phyloP scores from a whole-genome alignment of 768 basidiomycete genomes.

The Grammothele lineata region DNA sequence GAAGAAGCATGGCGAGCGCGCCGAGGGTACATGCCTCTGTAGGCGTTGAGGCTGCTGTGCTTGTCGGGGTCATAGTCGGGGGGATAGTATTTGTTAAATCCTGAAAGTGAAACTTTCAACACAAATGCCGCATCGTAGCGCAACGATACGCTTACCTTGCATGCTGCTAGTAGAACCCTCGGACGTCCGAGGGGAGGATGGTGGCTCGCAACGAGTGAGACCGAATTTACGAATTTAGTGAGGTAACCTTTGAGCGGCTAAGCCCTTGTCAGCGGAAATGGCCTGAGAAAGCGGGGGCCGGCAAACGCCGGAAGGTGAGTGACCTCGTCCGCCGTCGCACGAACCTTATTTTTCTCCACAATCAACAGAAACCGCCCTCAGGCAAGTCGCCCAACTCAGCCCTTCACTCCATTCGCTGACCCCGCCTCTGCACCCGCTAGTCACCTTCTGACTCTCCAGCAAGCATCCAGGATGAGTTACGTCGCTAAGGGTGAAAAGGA shows the following conservation, averaged over 20 bases:
- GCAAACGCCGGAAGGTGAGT: slow-evolving; percentile 13
- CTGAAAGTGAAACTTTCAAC: slow-evolving; percentile 24
- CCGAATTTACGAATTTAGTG: slow-evolving; percentile 2
- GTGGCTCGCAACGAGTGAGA: too few relatives aligned
- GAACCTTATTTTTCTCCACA: slow-evolving; percentile 32
- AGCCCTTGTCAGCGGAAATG: not conserved
- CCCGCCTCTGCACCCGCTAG: slow-evolving; percentile 29
- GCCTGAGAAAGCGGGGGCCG: not conserved
- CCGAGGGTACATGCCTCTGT: slow-evolving; percentile 48
- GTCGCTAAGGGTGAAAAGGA: slow-evolving; percentile 99
- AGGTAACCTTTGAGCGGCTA: slow-evolving; percentile 9
- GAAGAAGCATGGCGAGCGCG: too few relatives aligned
- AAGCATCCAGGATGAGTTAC: slow-evolving; percentile 80
- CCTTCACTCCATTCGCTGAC: too few relatives aligned
- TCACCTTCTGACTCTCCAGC: slow-evolving; percentile 77
- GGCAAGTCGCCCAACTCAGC: slow-evolving; percentile 18
- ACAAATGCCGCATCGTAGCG: slow-evolving; percentile 13
- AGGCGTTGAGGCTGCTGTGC: slow-evolving; percentile 68
- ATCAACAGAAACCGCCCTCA: slow-evolving; percentile 29
- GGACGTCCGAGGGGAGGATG: too few relatives aligned
- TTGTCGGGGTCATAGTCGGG: slow-evolving; percentile 71
- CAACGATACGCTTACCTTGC: slow-evolving; percentile 34
- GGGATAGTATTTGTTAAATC: slow-evolving; percentile 79
- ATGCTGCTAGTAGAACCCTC: slow-evolving; percentile 22
- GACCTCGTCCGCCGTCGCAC: slow-evolving; percentile 14